Conservation (phyloP, 2,329 filamentous ascomycete species). For the Alternaria ethzedia region DNA sequence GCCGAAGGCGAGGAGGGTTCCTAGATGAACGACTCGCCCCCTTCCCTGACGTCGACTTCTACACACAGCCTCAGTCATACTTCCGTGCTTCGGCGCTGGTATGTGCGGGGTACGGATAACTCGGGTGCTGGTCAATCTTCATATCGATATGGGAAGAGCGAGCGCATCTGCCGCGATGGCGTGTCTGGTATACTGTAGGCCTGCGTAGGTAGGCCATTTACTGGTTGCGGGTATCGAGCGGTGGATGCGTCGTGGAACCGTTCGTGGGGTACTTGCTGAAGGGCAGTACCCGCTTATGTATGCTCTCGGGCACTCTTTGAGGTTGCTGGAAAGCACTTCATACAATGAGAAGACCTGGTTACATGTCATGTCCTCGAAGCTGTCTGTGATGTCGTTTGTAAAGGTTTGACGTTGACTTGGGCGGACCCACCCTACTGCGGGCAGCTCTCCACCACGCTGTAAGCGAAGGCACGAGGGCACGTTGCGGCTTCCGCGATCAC, state of each 20-base stretch:
- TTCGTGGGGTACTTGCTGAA: conserved; percentile 26
- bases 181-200: conserved; percentile 16
- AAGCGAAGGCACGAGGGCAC: conserved; percentile 19
- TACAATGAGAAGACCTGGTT: conserved; percentile 28
- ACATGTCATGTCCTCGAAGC: background rate
- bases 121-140: conserved; percentile 36
- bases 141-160: conserved; percentile 45
- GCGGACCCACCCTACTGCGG: conserved; percentile 11
- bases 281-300: conserved; percentile 32
- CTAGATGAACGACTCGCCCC: conserved; percentile 49
- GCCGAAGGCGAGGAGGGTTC: conserved; percentile 27
- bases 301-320: conserved; percentile 26
- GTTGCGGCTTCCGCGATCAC: conserved; percentile 2
- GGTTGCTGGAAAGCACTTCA: conserved; percentile 29
- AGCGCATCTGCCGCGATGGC: conserved; percentile 31
- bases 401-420: conserved; percentile 8
- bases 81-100: conserved; percentile 27
- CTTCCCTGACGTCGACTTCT: conserved; percentile 42
- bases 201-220: conserved; percentile 22
- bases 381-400: conserved; percentile 28
- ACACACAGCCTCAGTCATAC: conserved; percentile 31
- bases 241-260: conserved; percentile 27
- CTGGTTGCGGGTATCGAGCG: conserved; percentile 18
- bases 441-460: conserved; percentile 5
- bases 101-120: conserved; percentile 29